A percentile compares a stretch with the other conserved stretches of the same genome.
Evolutionary conservation across 179 eudicot species (phyloP).

Genomic region (Vitellaria paradoxa): DNA sequence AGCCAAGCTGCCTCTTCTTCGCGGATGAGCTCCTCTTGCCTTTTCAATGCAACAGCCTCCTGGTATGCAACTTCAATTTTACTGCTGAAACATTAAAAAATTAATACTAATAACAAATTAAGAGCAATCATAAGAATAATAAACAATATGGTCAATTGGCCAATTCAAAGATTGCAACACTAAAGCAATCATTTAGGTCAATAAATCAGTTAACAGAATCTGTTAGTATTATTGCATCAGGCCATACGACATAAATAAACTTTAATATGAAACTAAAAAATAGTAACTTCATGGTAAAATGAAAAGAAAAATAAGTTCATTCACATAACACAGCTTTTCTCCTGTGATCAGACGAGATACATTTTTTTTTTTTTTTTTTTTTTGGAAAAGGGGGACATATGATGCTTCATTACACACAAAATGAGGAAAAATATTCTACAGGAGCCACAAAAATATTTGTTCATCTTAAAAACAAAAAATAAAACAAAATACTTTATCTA

Average conservation of each 20-base stretch:
- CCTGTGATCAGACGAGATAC: background rate
- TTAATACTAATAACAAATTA: background rate
- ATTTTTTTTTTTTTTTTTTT: too few relatives aligned
- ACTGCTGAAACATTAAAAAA: conserved; percentile 38
- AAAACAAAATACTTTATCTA: too few relatives aligned
- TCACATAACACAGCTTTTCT: background rate
- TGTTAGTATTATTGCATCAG: background rate
- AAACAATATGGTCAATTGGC: background rate
- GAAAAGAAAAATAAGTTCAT: background rate
- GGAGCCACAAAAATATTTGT: background rate
- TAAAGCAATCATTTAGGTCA: background rate
- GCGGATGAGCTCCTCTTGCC: conserved; percentile 98
- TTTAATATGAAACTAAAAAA: background rate
- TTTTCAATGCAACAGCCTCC: conserved; percentile 88
- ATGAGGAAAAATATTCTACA: background rate
- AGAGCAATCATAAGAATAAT: conserved; percentile 1
- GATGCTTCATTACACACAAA: background rate
- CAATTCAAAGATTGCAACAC: background rate
- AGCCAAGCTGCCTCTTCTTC: conserved; percentile 90
- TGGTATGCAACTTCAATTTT: conserved; percentile 92
- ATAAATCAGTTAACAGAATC: background rate
- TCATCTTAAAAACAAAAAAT: background rate
- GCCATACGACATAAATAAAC: background rate
- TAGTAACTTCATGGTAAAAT: background rate
- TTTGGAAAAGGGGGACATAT: too few relatives aligned